Evolutionary conservation across 1,139 yeast genomes (phyloP).

Genomic region (Protomyces pachydermus): DNA sequence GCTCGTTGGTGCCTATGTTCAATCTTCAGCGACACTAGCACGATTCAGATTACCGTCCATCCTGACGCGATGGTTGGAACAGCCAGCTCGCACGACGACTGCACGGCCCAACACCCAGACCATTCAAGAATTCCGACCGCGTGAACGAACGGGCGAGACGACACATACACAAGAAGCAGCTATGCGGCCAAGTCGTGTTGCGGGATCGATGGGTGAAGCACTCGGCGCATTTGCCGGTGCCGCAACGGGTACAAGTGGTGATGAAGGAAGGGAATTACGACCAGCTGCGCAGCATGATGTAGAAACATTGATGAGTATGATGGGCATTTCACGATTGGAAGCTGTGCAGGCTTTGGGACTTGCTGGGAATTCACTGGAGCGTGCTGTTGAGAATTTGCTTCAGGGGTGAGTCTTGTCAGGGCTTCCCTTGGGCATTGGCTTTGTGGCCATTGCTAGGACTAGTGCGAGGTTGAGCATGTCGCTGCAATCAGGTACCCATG

Average conservation of each 20-base stretch:
- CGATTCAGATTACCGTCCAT: not conserved
- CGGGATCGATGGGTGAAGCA: not conserved
- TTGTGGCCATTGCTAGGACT: not conserved
- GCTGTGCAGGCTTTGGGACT: constrained; percentile 1
- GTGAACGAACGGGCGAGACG: not conserved
- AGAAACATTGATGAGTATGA: constrained; percentile 6
- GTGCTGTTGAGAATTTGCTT: constrained; percentile 6
- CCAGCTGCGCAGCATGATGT: constrained; percentile 7
- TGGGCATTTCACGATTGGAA: constrained; percentile 2
- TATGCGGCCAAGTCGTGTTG: not conserved
- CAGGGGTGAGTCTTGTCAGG: not conserved
- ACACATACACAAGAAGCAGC: not conserved
- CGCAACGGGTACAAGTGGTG: not conserved
- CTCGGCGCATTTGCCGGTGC: not conserved
- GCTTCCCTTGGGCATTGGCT: not conserved
- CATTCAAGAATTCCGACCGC: not conserved
- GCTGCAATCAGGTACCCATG: not conserved
- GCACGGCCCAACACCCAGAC: not conserved
- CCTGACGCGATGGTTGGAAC: not conserved
- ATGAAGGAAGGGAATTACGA: not conserved
- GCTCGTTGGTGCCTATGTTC: constrained; percentile 51
- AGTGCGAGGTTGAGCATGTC: not conserved
- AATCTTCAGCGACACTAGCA: not conserved
- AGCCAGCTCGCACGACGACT: not conserved
- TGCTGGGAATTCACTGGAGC: not conserved